phyloP scores from a whole-genome alignment of 768 basidiomycete genomes.

The Leccinum longicurvipes region DNA sequence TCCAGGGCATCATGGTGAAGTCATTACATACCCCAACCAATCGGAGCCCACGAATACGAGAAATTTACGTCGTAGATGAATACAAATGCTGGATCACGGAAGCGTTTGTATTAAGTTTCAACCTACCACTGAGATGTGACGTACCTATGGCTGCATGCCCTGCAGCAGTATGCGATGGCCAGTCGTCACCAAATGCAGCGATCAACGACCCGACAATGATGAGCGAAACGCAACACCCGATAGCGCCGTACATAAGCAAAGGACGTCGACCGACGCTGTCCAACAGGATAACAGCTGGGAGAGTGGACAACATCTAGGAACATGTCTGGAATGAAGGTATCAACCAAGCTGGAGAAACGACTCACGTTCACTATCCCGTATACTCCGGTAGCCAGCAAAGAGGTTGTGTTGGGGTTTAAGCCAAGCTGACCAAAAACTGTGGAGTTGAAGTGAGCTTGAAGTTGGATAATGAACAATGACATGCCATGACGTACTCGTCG shows the following conservation, averaged over 20 bases:
- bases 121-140: constrained; percentile 17
- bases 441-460: constrained; percentile 17
- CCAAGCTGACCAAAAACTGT: constrained; percentile 41
- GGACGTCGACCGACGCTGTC: constrained; percentile 40
- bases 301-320: constrained; percentile 32
- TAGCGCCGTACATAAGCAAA: constrained; percentile 37
- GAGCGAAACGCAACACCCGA: constrained; percentile 31
- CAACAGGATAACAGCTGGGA: constrained; percentile 35
- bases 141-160: constrained; percentile 28
- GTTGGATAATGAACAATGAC: not conserved
- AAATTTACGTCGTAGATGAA: constrained; percentile 38
- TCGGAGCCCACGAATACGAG: constrained; percentile 35
- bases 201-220: constrained; percentile 28
- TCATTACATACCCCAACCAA: constrained; percentile 24
- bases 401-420: constrained; percentile 38
- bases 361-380: constrained; percentile 35
- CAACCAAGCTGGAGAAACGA: not conserved
- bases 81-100: constrained; percentile 32
- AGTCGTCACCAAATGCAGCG: constrained; percentile 27
- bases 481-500: constrained; percentile 16
- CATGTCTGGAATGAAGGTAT: not conserved
- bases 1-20: not conserved
- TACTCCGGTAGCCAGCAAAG: constrained; percentile 40
- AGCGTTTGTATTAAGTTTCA: constrained; percentile 4
- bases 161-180: constrained; percentile 27